phyloP scores from a whole-genome alignment of 148 eudicot species.

The Nepenthes gracilis region DNA sequence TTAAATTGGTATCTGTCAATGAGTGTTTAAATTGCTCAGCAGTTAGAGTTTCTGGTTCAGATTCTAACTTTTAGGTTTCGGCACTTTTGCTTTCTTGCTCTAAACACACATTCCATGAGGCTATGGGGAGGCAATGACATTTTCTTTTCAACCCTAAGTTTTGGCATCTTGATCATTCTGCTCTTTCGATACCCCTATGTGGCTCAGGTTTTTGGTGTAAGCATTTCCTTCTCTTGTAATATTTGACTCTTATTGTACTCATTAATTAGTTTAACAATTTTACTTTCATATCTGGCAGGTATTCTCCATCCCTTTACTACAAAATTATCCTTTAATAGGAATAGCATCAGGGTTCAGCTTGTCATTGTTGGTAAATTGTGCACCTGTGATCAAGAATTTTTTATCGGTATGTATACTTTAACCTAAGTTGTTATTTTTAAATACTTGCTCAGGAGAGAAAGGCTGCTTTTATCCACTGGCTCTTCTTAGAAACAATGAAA shows the following conservation, averaged over 20 bases:
- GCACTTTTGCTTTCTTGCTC: no score
- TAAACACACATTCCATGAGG: no score
- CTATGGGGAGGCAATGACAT: not conserved
- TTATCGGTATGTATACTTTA: conserved; percentile 25
- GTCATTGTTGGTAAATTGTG: conserved; percentile 24
- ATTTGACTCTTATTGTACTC: not conserved
- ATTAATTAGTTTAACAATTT: not conserved
- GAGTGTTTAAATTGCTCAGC: no score
- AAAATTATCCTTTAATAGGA: conserved; percentile 38
- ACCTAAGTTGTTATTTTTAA: no score
- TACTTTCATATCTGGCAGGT: conserved; percentile 19
- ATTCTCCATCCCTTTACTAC: conserved; percentile 34
- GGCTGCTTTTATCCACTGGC: no score
- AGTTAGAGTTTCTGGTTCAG: no score
- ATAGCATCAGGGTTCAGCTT: conserved; percentile 36
- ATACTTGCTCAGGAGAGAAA: no score
- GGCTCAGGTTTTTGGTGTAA: conserved; percentile 60
- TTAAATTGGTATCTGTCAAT: no score
- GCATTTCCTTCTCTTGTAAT: conserved; percentile 6
- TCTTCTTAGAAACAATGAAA: no score
- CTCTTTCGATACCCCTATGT: conserved; percentile 44
- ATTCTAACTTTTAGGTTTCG: no score
- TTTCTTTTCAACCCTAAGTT: conserved; percentile 24
- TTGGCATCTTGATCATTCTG: conserved; percentile 61
- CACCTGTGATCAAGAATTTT: conserved; percentile 34